A percentile compares a stretch with the other conserved stretches of the same genome.
phyloP scores from a whole-genome alignment of 176 grass and related monocot species.

The Tillandsia leiboldiana region DNA sequence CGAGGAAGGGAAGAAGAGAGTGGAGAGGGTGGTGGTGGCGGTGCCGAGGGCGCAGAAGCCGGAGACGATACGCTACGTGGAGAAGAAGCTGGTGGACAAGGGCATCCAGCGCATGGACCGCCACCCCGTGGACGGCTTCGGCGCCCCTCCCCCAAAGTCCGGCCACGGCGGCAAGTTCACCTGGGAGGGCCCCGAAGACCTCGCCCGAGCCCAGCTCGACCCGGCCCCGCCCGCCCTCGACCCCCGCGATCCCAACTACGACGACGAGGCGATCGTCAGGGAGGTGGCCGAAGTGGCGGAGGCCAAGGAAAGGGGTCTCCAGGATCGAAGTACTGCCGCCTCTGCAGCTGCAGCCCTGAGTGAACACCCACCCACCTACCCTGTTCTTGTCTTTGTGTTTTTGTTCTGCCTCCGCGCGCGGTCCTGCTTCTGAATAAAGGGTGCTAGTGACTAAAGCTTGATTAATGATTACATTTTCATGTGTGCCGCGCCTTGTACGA shows the following conservation, averaged over 20 bases:
- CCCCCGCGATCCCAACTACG: slow-evolving; percentile 74
- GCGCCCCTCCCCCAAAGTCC: slow-evolving; percentile 47
- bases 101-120: slow-evolving; percentile 52
- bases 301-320: slow-evolving; percentile 35
- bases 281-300: slow-evolving; percentile 58
- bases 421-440: no score
- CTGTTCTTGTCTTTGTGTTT: no score
- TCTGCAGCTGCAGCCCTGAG: slow-evolving; percentile 5
- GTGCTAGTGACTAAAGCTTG: no score
- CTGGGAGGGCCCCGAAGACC: slow-evolving; percentile 60
- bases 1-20: slow-evolving; percentile 62
- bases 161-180: slow-evolving; percentile 83
- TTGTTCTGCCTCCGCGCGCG: no score
- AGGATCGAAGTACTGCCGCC: slow-evolving; percentile 51
- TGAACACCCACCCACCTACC: background rate
- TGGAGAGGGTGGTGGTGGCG: slow-evolving; percentile 35
- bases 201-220: slow-evolving; percentile 32
- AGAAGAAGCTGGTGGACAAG: slow-evolving; percentile 69
- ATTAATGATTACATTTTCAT: no score
- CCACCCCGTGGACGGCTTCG: slow-evolving; percentile 61
- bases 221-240: slow-evolving; percentile 51
- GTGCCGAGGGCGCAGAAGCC: slow-evolving; percentile 35
- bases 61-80: slow-evolving; percentile 40
- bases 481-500: no score
- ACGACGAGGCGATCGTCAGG: slow-evolving; percentile 26